These are phyloP conservation scores for Lactarius hengduanensis DNA, from an alignment of 768 basidiomycete genomes.

Conservation along the genomic window DNA sequence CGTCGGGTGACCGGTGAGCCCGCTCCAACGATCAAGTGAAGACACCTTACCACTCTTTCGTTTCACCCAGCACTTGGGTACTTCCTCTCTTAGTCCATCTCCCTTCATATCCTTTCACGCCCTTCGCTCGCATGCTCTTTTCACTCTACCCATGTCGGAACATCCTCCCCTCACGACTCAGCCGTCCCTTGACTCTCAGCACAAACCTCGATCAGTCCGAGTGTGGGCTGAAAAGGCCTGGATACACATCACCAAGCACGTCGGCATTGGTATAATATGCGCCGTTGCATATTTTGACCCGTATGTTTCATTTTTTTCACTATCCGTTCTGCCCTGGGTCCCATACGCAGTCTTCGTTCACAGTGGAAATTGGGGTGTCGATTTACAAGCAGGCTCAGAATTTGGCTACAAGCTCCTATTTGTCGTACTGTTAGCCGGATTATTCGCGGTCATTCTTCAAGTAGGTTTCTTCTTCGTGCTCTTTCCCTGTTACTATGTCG, in stretches of 20 bases:
- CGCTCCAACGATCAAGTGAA: neutral
- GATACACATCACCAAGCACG: constrained; percentile 58
- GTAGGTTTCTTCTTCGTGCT: constrained; percentile 35
- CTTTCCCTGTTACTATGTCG: neutral
- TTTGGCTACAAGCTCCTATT: constrained; percentile 83
- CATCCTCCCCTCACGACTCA: neutral
- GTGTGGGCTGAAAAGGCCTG: constrained; percentile 24
- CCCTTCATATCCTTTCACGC: constrained; percentile 9
- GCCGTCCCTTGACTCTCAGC: constrained; percentile 6
- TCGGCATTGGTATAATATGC: constrained; percentile 83
- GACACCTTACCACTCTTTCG: constrained; percentile 24
- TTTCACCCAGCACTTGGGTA: constrained; percentile 22
- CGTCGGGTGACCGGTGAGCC: neutral
- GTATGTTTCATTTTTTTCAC: constrained; percentile 43
- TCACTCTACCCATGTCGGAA: constrained; percentile 20
- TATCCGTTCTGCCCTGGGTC: constrained; percentile 4
- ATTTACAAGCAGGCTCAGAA: constrained; percentile 80
- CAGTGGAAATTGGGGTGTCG: constrained; percentile 83
- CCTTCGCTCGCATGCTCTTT: constrained; percentile 18
- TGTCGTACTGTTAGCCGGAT: constrained; percentile 75
- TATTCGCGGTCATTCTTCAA: constrained; percentile 84
- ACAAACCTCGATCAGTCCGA: neutral
- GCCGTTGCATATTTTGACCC: constrained; percentile 89
- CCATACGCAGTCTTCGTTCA: constrained; percentile 35
- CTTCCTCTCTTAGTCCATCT: constrained; percentile 3